Evolutionary conservation across 257 asterid species (phyloP), one percentile per base, ranked within the genome.

Genomic region (Fraxinus quadrangulata): DNA sequence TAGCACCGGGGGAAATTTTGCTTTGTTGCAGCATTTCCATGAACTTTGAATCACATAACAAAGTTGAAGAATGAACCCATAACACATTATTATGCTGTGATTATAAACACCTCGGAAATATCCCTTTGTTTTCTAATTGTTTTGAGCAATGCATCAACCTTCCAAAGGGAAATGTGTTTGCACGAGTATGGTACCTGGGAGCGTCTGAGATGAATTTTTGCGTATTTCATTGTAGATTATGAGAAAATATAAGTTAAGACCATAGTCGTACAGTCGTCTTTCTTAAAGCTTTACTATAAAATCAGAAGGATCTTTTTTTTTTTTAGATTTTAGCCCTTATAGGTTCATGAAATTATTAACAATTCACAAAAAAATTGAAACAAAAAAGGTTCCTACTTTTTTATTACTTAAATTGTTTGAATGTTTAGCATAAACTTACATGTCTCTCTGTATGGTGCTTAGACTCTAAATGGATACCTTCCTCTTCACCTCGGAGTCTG

Each of bases 401-500:
- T 21, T 51, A 3, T 49, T 16, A 4, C 16, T 51, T 59, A n/a
- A 21, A 19, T 21, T 21, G 14, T 21, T 61, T 6, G 30, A 21
- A 61, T 23, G 11, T 21, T 54, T 61, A 61, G 5, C 5, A 23
- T 8, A 61, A 61, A 61, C 67, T 61, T 21, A 61, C 67, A n/a
- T 21, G 33, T 21, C 13, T 51, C 23, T 49, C n/a, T 9, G 0
- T 61, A 23, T 61, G 67, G 14, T 61, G 12, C 67, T 61, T 61
- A 67, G 72, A 17, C 23, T 34, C 42, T 34, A 31, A 13, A 67
- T 67, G 72, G 72, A 67, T 67, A 67, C 23, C 72, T 67, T 67
- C 72, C 72, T 67, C 42, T 67, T 67, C 72, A 67, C 72, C 72
- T 67, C 72, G 23, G 72, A 67, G 72, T 67, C 72, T 13, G 72